Conservation (phyloP, 192 early-diverging fungal species). For the Coemansia asiatica region DNA sequence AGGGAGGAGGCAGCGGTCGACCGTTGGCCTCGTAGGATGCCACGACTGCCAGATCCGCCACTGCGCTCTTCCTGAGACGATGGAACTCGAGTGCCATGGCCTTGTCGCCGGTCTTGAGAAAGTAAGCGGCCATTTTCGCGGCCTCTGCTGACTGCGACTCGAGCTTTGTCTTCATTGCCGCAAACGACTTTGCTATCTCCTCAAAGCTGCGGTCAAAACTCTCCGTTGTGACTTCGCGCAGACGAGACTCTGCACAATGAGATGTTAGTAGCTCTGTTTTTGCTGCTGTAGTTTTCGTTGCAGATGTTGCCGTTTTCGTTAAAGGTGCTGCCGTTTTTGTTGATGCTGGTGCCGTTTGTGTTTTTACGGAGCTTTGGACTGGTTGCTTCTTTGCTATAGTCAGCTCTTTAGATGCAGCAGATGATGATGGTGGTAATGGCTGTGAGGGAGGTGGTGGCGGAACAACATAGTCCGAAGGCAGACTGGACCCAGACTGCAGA, state of each 20-base stretch:
- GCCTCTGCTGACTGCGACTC: constrained; percentile 24
- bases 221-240: background rate
- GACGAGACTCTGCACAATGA: background rate
- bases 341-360: background rate
- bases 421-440: background rate
- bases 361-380: too few relatives aligned
- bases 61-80: constrained; percentile 37
- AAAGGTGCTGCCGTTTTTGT: too few relatives aligned
- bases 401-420: background rate
- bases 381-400: background rate
- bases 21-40: constrained; percentile 30
- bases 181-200: constrained; percentile 24
- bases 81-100: constrained; percentile 43
- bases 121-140: constrained; percentile 32
- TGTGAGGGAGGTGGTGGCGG: constrained; percentile 3
- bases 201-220: background rate
- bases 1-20: constrained; percentile 24
- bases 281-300: too few relatives aligned
- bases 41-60: constrained; percentile 29
- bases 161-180: constrained; percentile 24
- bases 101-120: constrained; percentile 36
- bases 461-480: background rate
- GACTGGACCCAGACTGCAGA: constrained; percentile 5
- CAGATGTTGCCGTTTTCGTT: too few relatives aligned
- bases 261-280: background rate